phyloP scores from a whole-genome alignment of 1,284 basidiomycete species.

The Volvariella surrecta region DNA sequence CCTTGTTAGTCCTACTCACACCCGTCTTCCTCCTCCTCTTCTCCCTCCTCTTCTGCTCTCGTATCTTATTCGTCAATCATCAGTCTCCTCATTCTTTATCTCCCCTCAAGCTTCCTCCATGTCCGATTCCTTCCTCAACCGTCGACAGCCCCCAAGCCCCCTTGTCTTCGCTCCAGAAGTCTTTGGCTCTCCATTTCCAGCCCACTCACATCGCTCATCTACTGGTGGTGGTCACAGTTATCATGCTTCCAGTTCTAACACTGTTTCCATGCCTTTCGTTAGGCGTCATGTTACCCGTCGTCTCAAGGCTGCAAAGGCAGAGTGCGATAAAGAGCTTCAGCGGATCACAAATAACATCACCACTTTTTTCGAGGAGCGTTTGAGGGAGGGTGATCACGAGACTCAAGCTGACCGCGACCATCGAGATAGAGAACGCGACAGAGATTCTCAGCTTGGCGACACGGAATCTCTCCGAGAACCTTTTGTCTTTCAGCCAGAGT shows the following conservation, averaged over 20 bases:
- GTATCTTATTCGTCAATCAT: slow-evolving; percentile 15
- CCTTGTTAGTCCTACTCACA: slow-evolving; percentile 23
- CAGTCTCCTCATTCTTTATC: slow-evolving; percentile 13
- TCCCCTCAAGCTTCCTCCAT: slow-evolving; percentile 29
- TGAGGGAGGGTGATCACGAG: slow-evolving; percentile 69
- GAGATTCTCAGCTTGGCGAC: slow-evolving; percentile 45
- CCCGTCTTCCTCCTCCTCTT: slow-evolving; percentile 12
- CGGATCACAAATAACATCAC: slow-evolving; percentile 92
- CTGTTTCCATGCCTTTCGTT: slow-evolving; percentile 87
- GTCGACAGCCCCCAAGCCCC: slow-evolving; percentile 67
- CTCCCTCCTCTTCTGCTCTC: slow-evolving; percentile 9
- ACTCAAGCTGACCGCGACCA: slow-evolving; percentile 44
- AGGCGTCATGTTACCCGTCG: slow-evolving; percentile 90
- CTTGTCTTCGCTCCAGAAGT: slow-evolving; percentile 67
- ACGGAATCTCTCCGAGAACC: slow-evolving; percentile 49
- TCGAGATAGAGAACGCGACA: slow-evolving; percentile 41
- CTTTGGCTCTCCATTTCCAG: slow-evolving; percentile 40
- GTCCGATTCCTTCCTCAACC: slow-evolving; percentile 51
- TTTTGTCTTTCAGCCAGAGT: slow-evolving; percentile 49
- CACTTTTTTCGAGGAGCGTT: slow-evolving; percentile 84
- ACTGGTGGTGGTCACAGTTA: slow-evolving; percentile 25
- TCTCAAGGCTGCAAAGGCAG: slow-evolving; percentile 88
- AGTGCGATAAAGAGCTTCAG: slow-evolving; percentile 92
- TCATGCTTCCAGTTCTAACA: slow-evolving; percentile 53
- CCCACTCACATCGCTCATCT: slow-evolving; percentile 27